Percentiles rank a stretch among this genome's conserved stretches.
These are phyloP conservation scores for Lotmaria passim DNA, from an alignment of 208 protist species.

Conservation along the genomic window DNA sequence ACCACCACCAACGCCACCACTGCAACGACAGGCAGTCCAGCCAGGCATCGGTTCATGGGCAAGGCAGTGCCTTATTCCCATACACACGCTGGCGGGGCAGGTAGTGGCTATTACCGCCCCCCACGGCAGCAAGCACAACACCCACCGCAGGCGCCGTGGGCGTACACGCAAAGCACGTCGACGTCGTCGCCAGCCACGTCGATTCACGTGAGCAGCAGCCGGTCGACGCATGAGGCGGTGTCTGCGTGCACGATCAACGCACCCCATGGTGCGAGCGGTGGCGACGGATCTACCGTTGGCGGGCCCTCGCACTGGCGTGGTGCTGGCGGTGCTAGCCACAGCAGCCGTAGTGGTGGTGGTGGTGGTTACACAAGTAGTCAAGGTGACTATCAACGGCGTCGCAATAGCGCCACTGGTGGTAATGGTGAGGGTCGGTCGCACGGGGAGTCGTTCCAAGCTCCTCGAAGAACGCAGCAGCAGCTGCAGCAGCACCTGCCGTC, in stretches of 20 bases:
- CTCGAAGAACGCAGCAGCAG: conserved; percentile 5
- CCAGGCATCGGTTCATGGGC: conserved; percentile 5
- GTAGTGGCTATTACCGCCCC: neutral
- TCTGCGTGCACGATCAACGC: neutral
- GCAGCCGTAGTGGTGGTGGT: neutral
- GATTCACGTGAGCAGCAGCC: neutral
- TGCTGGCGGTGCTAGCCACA: neutral
- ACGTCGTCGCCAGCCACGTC: neutral
- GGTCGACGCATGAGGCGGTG: neutral
- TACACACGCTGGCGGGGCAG: neutral
- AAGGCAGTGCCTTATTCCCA: neutral
- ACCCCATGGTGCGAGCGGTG: neutral
- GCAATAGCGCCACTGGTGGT: neutral
- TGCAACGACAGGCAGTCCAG: neutral
- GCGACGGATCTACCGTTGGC: neutral
- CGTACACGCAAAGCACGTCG: neutral
- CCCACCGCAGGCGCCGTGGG: neutral
- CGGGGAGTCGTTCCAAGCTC: neutral
- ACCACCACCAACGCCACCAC: neutral
- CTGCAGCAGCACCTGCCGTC: conserved; percentile 2
- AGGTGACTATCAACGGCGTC: neutral
- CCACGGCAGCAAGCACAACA: neutral
- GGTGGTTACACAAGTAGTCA: neutral
- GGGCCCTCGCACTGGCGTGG: conserved; percentile 1
- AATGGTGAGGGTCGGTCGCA: neutral